Percentiles rank a stretch among this genome's conserved stretches.
These are phyloP conservation scores for Pseudogymnoascus sp. DNA, from an alignment of 2,329 filamentous ascomycete species.

Conservation along the genomic window DNA sequence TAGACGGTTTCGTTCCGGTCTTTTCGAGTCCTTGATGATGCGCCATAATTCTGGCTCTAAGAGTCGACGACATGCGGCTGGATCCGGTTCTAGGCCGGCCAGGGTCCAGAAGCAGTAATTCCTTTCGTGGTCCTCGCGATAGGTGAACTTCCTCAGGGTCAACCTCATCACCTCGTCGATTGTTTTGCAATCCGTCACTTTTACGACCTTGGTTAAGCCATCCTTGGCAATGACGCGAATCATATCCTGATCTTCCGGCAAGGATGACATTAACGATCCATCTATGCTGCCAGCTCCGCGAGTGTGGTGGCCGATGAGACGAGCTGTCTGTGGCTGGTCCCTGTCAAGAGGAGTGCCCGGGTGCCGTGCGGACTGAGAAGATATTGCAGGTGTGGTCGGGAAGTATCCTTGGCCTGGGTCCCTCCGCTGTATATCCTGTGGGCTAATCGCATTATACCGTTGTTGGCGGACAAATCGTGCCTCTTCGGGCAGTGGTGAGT, in stretches of 20 bases:
- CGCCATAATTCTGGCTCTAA: constrained; percentile 83
- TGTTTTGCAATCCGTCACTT: constrained; percentile 83
- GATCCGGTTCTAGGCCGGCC: constrained; percentile 75
- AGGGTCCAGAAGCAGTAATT: constrained; percentile 97
- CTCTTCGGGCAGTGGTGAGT: constrained; percentile 48
- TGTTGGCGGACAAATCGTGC: constrained; percentile 28
- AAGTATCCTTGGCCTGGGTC: constrained; percentile 46
- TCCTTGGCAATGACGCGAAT: constrained; percentile 90
- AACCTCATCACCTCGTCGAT: constrained; percentile 89
- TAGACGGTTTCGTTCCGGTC: constrained; percentile 80
- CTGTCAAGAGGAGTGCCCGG: constrained; percentile 56
- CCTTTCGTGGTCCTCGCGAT: constrained; percentile 83
- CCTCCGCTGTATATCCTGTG: constrained; percentile 44
- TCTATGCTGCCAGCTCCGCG: constrained; percentile 80
- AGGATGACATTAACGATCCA: constrained; percentile 73
- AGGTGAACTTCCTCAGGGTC: constrained; percentile 77
- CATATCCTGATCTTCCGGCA: constrained; percentile 79
- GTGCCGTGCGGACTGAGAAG: constrained; percentile 45
- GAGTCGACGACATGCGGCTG: constrained; percentile 71
- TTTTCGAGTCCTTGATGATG: constrained; percentile 78
- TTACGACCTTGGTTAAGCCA: constrained; percentile 86
- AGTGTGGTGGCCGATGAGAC: constrained; percentile 60
- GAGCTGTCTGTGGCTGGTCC: constrained; percentile 46
- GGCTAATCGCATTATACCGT: constrained; percentile 53
- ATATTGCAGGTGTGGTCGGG: constrained; percentile 39